phyloP scores from a whole-genome alignment of 352 stramenopile species.

The Globisporangium cederbergense region DNA sequence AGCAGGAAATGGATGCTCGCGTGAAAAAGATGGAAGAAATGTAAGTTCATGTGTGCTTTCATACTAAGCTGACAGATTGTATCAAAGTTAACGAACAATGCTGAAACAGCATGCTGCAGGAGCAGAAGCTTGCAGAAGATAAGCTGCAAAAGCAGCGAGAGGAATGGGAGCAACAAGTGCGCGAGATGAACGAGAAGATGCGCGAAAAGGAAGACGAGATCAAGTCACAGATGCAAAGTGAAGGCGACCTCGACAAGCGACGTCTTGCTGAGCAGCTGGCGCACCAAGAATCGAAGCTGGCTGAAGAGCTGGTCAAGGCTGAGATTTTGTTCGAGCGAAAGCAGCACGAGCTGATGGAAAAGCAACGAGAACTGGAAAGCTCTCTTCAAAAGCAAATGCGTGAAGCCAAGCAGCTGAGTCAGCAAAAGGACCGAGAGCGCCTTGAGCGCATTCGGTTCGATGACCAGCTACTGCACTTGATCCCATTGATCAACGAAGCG shows the following conservation, averaged over 20 bases:
- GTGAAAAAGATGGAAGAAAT: constrained; percentile 76
- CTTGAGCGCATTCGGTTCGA: constrained; percentile 72
- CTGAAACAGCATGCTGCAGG: constrained; percentile 40
- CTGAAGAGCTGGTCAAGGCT: constrained; percentile 71
- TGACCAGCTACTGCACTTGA: constrained; percentile 70
- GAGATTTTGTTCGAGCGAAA: constrained; percentile 79
- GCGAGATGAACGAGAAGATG: constrained; percentile 73
- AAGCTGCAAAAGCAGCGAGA: constrained; percentile 61
- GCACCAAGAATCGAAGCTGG: constrained; percentile 70
- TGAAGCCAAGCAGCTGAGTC: constrained; percentile 58
- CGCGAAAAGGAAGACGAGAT: constrained; percentile 66
- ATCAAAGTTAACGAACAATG: background rate
- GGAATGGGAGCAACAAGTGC: constrained; percentile 71
- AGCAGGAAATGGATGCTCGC: constrained; percentile 68
- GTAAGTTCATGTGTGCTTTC: constrained; percentile 23
- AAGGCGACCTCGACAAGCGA: constrained; percentile 74
- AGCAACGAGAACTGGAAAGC: constrained; percentile 63
- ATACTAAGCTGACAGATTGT: background rate
- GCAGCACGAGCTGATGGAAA: constrained; percentile 58
- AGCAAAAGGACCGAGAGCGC: constrained; percentile 75
- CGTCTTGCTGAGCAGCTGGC: constrained; percentile 70
- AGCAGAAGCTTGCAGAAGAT: constrained; percentile 55
- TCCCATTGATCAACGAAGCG: constrained; percentile 82
- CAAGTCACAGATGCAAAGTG: constrained; percentile 66
- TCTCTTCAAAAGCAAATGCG: constrained; percentile 81